Conservation (phyloP, 371 early-diverging fungal species). For the Mortierella sp. region DNA sequence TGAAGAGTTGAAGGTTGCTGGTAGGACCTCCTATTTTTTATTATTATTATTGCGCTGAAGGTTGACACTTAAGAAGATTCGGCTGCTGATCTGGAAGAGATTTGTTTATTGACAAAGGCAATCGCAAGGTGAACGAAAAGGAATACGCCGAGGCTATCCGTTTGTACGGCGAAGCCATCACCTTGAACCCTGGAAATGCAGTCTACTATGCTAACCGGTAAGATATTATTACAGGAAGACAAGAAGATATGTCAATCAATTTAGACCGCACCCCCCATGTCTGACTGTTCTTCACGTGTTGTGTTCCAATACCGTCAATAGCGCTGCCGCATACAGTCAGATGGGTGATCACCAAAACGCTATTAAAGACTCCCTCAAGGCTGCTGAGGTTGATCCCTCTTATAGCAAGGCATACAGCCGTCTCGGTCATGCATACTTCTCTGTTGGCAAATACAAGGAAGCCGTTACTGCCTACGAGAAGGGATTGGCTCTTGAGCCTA, state of each 20-base stretch:
- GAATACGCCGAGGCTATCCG: slow-evolving; percentile 89
- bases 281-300: not conserved
- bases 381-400: slow-evolving; percentile 86
- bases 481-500: slow-evolving; percentile 92
- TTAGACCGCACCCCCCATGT: not conserved
- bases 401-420: slow-evolving; percentile 96
- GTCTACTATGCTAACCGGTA: slow-evolving; percentile 97
- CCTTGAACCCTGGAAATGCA: slow-evolving; percentile 83
- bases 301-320: slow-evolving; percentile 37
- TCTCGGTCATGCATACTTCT: slow-evolving; percentile 93
- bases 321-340: slow-evolving; percentile 96
- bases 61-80: not conserved
- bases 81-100: not conserved
- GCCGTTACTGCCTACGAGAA: slow-evolving; percentile 93
- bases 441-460: slow-evolving; percentile 83
- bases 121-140: slow-evolving; percentile 84
- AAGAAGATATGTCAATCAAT: not conserved
- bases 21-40: slow-evolving; percentile 39
- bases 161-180: slow-evolving; percentile 93
- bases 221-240: not conserved
- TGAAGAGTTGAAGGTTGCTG: slow-evolving; percentile 86
- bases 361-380: slow-evolving; percentile 86
- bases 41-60: not conserved
- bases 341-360: slow-evolving; percentile 88
- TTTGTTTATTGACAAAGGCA: slow-evolving; percentile 63